Evolutionary conservation across 805 yeast genomes (phyloP), one percentile per base, ranked within the genome.

Genomic region (Blastobotrys peoriensis): DNA sequence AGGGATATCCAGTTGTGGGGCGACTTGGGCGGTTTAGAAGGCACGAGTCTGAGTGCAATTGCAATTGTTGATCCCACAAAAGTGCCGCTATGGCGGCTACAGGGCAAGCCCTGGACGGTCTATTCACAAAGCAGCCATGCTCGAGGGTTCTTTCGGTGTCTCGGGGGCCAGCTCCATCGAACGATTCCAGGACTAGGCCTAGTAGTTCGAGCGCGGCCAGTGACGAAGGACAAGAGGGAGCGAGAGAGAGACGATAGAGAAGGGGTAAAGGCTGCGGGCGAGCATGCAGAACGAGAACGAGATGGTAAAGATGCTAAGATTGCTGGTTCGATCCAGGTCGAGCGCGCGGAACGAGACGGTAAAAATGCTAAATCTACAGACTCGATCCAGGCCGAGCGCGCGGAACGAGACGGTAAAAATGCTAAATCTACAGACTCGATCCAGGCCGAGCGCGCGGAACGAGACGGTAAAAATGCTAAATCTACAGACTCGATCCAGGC

Each of bases 31-130:
- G 49, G 36, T 19, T 22, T 21, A 13, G 16, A 40, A 9, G 16
- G 30, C 13, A 25, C 16, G 46, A 42, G 34, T 34, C 36, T 16
- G 19, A 33, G 10, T 18, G 27, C 18, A 19, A 40, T 15, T 22
- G 38, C 16, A 23, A 38, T 43, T 38, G 41, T 49, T 10, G 44
- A 51, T 36, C 42, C 45, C 16, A 19, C 38, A 8, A 27, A 28
- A 33, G 18, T 51, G 6, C 52, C 54, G 3, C 35, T 46, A 4
- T 51, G 54, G 54, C 17, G 41, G 15, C 33, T 51, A 8, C 19
- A 36, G 15, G 50, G 54, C 27, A 25, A 25, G 30, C 13, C 30
- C 13, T 25, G 30, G 30, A 25, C 30, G 13, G 30, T 25, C 13
- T 8, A 25, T 13, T 25, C 30, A 8, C 30, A 25, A 8, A 25